A percentile compares a stretch with the other conserved stretches of the same genome.
These are phyloP conservation scores for Chrysoporthe deuterocubensis DNA, from an alignment of 2,329 filamentous ascomycete genomes.

Conservation along the genomic window DNA sequence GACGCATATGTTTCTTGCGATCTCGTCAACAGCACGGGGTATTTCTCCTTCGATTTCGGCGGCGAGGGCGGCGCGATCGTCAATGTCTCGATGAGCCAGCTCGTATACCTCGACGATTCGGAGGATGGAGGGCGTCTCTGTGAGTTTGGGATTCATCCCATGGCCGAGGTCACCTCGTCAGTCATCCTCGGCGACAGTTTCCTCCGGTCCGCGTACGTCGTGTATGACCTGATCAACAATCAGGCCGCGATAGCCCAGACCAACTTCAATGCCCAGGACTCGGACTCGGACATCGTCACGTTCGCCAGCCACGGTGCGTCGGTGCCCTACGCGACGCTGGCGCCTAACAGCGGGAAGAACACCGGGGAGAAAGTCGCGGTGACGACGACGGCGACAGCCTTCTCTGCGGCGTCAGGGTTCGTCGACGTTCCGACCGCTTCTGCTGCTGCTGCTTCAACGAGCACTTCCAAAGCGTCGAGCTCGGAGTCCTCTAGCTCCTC, in stretches of 20 bases:
- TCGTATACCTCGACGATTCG: conserved; percentile 1
- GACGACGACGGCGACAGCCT: not conserved
- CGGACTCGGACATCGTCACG: conserved; percentile 51
- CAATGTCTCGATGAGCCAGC: conserved; percentile 9
- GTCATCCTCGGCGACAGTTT: conserved; percentile 55
- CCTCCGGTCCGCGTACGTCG: conserved; percentile 57
- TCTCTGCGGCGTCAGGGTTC: not conserved
- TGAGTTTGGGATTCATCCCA: not conserved
- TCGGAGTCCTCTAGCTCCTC: not conserved
- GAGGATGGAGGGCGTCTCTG: not conserved
- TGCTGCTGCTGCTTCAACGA: not conserved
- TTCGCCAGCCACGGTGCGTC: conserved; percentile 54
- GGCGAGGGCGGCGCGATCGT: conserved; percentile 6
- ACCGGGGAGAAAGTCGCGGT: conserved; percentile 4
- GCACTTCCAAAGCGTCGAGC: not conserved
- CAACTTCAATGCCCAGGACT: conserved; percentile 57
- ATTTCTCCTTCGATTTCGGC: conserved; percentile 7
- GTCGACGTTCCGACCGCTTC: not conserved
- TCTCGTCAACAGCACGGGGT: not conserved
- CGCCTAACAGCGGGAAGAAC: conserved; percentile 36
- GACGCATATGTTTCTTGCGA: not conserved
- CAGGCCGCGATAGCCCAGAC: conserved; percentile 55
- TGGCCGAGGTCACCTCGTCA: not conserved
- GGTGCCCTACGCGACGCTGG: conserved; percentile 54
- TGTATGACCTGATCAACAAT: conserved; percentile 58